Evolutionary conservation across 306 rosid genomes (phyloP).

Genomic region (Prunus mira): DNA sequence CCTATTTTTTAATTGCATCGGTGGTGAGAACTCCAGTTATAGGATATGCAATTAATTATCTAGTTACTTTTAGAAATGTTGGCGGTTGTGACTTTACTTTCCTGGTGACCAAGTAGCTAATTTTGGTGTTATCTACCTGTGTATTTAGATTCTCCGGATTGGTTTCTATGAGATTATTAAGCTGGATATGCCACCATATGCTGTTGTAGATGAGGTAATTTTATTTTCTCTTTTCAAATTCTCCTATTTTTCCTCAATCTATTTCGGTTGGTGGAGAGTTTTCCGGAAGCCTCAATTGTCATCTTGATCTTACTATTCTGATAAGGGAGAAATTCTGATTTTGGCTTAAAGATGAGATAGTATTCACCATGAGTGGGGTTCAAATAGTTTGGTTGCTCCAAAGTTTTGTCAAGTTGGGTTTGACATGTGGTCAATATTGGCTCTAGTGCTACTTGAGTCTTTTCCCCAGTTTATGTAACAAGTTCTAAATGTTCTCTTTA

Average conservation of each 20-base stretch:
- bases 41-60: not conserved
- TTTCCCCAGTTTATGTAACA: not conserved
- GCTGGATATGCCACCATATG: slow-evolving; percentile 83
- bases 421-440: not conserved
- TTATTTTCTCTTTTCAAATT: not conserved
- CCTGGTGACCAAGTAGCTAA: not conserved
- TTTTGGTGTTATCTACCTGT: slow-evolving; percentile 7
- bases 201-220: slow-evolving; percentile 84
- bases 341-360: not conserved
- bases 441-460: not conserved
- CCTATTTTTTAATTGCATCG: not conserved
- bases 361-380: not conserved
- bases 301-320: not conserved
- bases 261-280: slow-evolving; percentile 4
- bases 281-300: not conserved
- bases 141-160: slow-evolving; percentile 69
- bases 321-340: not conserved
- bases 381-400: not conserved
- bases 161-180: slow-evolving; percentile 80
- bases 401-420: not conserved
- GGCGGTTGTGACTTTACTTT: not conserved
- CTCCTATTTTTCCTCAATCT: not conserved
- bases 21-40: not conserved
- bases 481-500: not conserved
- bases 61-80: not conserved